These are phyloP conservation scores for Teratosphaeria zuluensis DNA, from an alignment of 2,329 filamentous ascomycete species.

Conservation along the genomic window DNA sequence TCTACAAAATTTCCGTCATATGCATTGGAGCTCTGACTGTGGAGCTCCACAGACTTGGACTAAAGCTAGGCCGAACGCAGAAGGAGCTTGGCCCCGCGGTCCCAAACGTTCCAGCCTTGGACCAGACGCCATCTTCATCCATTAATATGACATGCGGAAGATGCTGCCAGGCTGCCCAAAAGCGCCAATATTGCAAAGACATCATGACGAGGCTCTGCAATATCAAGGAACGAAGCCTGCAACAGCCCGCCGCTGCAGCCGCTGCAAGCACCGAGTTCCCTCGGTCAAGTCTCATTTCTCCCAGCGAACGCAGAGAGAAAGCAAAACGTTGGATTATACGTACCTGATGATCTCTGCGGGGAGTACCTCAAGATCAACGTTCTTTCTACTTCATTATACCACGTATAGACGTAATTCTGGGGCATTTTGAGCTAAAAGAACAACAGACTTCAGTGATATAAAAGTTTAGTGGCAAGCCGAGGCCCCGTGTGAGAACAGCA, in stretches of 20 bases:
- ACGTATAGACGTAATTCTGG: not conserved
- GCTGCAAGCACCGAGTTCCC: too few species aligned
- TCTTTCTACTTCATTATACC: not conserved
- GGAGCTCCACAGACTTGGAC: not conserved
- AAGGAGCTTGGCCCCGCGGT: not conserved
- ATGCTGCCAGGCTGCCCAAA: too few species aligned
- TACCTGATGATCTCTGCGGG: not conserved
- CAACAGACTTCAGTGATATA: not conserved
- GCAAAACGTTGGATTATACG: not conserved
- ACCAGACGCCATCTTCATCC: too few species aligned
- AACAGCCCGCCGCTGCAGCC: too few species aligned
- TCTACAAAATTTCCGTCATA: not conserved
- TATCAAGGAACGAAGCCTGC: too few species aligned
- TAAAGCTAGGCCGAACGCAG: not conserved
- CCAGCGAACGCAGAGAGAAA: not conserved
- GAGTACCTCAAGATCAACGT: not conserved
- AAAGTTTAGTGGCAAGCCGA: not conserved
- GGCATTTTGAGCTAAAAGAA: not conserved
- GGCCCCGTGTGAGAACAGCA: not conserved
- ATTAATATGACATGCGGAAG: too few species aligned
- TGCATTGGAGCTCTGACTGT: not conserved
- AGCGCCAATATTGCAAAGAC: too few species aligned
- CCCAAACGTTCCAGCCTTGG: too few species aligned
- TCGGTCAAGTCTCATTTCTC: too few species aligned
- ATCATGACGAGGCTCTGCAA: too few species aligned